These are phyloP conservation scores for Cucurbita maxima DNA, from an alignment of 306 rosid species.

Conservation along the genomic window DNA sequence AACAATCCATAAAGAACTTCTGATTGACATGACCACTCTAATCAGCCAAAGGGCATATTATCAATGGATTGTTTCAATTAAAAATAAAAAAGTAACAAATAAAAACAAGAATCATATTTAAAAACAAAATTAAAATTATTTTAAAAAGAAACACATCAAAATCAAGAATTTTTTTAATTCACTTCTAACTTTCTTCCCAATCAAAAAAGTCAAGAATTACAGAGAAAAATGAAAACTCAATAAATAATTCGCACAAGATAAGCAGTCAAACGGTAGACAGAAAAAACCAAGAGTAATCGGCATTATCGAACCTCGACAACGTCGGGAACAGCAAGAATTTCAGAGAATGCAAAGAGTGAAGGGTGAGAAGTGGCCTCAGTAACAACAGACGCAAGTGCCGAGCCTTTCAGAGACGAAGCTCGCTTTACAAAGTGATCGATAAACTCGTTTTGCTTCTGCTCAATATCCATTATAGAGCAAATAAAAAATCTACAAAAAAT, in stretches of 20 bases:
- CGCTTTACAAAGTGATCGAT: constrained; percentile 69
- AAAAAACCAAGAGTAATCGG: neutral
- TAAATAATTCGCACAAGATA: neutral
- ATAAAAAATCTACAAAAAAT: neutral
- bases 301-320: constrained; percentile 37
- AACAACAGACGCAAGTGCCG: constrained; percentile 37
- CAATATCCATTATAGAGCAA: constrained; percentile 48
- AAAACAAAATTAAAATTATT: no score
- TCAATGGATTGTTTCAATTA: neutral
- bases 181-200: no score
- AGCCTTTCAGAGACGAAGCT: constrained; percentile 37
- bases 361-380: constrained; percentile 76
- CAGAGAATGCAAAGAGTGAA: constrained; percentile 78
- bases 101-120: no score
- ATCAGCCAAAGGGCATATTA: neutral
- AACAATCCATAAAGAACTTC: neutral
- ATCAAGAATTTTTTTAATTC: neutral
- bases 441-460: constrained; percentile 67
- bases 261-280: neutral
- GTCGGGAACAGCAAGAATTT: constrained; percentile 66
- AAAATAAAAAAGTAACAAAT: neutral
- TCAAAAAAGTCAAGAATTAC: neutral
- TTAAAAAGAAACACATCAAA: neutral
- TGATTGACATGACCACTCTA: neutral
- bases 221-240: neutral